These are phyloP conservation scores for Jimgerdemannia lactiflua DNA, from an alignment of 192 early-diverging fungal genomes.

Conservation along the genomic window DNA sequence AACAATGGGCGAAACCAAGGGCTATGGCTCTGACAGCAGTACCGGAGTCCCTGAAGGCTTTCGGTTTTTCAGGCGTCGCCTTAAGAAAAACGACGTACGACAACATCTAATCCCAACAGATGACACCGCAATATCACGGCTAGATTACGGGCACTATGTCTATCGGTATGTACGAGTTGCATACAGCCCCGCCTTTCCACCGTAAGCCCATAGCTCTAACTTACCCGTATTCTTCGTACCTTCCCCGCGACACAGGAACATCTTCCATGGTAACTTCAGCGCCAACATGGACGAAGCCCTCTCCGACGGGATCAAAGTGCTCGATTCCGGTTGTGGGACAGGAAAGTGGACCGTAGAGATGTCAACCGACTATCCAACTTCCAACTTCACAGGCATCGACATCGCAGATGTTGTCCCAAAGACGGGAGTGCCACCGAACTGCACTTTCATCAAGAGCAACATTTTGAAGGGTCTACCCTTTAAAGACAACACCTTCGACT, in stretches of 20 bases:
- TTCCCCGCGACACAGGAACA: neutral
- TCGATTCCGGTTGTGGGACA: neutral
- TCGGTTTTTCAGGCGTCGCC: neutral
- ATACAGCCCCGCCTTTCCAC: neutral
- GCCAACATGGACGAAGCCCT: neutral
- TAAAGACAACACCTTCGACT: constrained; percentile 43
- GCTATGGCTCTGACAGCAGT: neutral
- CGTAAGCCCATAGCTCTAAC: neutral
- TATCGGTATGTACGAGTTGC: neutral
- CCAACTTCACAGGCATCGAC: neutral
- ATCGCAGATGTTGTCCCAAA: constrained; percentile 4
- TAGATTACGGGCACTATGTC: neutral
- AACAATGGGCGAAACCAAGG: neutral
- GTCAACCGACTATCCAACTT: neutral
- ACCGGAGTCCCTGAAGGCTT: neutral
- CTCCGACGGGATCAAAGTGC: neutral
- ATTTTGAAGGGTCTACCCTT: constrained; percentile 34
- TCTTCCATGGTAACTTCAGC: neutral
- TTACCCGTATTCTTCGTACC: neutral
- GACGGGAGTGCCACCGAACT: constrained; percentile 17
- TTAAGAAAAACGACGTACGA: neutral
- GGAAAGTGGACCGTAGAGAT: neutral
- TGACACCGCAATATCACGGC: neutral
- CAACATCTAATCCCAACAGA: neutral
- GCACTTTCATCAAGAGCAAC: constrained; percentile 36